Conservation (phyloP, 2,329 filamentous ascomycete genomes). For the Albifimbria verrucaria region DNA sequence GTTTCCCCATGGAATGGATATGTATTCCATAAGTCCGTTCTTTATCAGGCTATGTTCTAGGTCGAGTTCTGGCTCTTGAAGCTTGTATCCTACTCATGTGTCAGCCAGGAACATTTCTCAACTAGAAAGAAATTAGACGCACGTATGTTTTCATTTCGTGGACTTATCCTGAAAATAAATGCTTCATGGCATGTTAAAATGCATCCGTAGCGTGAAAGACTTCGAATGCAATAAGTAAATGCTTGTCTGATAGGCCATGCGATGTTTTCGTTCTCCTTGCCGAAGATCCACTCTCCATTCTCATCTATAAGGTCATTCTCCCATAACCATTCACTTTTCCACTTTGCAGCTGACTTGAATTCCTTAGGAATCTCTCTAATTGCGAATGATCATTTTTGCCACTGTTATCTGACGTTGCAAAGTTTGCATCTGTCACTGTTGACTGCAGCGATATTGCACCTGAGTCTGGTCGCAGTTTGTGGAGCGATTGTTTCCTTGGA, state of each 20-base stretch:
- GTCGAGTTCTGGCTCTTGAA: not conserved
- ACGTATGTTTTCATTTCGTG: conserved; percentile 2
- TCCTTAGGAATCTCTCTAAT: conserved; percentile 13
- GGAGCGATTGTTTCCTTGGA: not conserved
- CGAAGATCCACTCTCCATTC: conserved; percentile 1
- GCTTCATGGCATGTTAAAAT: conserved; percentile 12
- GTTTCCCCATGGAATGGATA: conserved; percentile 12
- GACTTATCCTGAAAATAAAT: conserved; percentile 8
- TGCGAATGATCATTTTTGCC: too few relatives aligned
- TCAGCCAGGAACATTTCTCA: too few relatives aligned
- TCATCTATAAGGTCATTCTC: conserved; percentile 6
- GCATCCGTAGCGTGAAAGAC: conserved; percentile 13
- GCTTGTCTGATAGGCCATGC: conserved; percentile 12
- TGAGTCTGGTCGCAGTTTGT: not conserved
- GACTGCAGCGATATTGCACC: not conserved
- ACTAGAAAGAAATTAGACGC: too few relatives aligned
- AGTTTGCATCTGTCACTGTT: not conserved
- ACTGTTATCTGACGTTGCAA: too few relatives aligned
- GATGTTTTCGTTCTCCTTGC: not conserved
- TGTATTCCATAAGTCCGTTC: conserved; percentile 12
- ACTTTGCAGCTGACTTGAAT: conserved; percentile 10
- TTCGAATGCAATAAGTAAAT: conserved; percentile 10
- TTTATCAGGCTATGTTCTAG: conserved; percentile 5
- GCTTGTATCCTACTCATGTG: not conserved
- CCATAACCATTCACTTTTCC: conserved; percentile 8